Evolutionary conservation across 225 moss, liverwort and hornwort species (phyloP), one percentile per base, ranked within the genome.

Genomic region (Sphagnum contortum): DNA sequence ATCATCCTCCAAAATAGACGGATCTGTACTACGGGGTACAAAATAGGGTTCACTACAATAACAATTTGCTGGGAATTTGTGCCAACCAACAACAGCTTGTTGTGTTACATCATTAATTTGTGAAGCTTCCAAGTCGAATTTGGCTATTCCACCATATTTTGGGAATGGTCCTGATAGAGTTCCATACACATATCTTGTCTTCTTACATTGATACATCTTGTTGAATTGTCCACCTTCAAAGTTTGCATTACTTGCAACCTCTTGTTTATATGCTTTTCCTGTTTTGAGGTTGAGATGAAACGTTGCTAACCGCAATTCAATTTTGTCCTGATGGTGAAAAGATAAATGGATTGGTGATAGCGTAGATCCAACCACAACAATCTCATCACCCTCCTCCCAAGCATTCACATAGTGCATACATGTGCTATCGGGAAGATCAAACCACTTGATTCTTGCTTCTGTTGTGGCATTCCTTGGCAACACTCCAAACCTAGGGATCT

Each of bases 361-460:
- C 8, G 0, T 45, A 3, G 84, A 84, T 4, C 80, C 81, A 0
- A 68, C 75, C 1, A 80, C 0, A 5, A 84, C 3, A 7, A 81
- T 66, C 10, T 84, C 81, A 2, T 84, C 73, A 8, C 75, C 77
- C 50, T 75, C 84, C 60, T 84, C 84, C 80, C 84, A 84, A 0
- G 80, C 70, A 9, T 84, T 84, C 2, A 75, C 53, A 47, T 77
- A 81, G 9, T 84, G 84, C 12, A 84, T 71, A 63, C 80, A 84
- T 57, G 70, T 75, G 29, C 47, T 60, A 9, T 50, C 71, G 1
- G 81, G 84, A 4, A 84, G 68, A 1, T 75, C 64, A 45, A 84
- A 84, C 84, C 81, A 84, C 1, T 70, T 53, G 14, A 84, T 50
- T 3, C 49, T 45, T 3, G 67, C 59, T 62, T 79, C 77, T 3